Base-by-base conservation (phyloP, 352 stramenopile genomes). In the Phytophthora fragariaefolia region DNA sequence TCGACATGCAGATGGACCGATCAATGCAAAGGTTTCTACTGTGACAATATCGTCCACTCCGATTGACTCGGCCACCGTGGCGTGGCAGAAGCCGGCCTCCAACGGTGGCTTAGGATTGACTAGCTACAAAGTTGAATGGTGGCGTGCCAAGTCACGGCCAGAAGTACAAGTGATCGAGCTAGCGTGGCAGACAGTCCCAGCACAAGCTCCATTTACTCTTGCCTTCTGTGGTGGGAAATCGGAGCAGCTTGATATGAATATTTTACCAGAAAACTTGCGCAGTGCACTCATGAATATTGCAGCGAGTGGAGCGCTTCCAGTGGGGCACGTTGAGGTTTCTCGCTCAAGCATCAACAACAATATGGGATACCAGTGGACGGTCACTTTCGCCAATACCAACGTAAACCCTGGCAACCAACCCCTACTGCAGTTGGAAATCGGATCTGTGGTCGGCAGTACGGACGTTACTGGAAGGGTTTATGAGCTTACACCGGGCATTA, bases 271-370 rank as follows among this genome's bases (percentile, higher is more conserved):
- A 58, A 91, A 97, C 64, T 49, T 98, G 8, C 83, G 93, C 8
- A 89, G 78, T 57, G 83, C 84, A 22, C 73, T 98, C 18, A 92
- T 98, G 77, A 97, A 97, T 60, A 76, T 98, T 22, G 77, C 92
- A 17, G 67, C 72, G 0, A 26, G 34, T 10, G 56, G 12, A 65
- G 60, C 12, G 65, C 77, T 47, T 47, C 68, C 6, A 57, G 34
- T 89, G 22, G 63, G 69, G 2, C 64, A 88, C 34, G 58, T 95
- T 15, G 68, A 88, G 34, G 86, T 97, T 0, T 85, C 78, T 20
- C 68, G 86, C 10, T 75, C 73, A 15, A 71, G 75, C 8, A 63
- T 95, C 17, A 85, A 90, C 26, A 83, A 71, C 51, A 72, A 66
- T 3, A 63, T 83, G 63, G 90, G 90, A 3, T 96, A 89, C 63